Percentiles rank a stretch among this genome's conserved stretches.
phyloP scores from a whole-genome alignment of 2,329 filamentous ascomycete genomes.

The Hypoxylon sp. region DNA sequence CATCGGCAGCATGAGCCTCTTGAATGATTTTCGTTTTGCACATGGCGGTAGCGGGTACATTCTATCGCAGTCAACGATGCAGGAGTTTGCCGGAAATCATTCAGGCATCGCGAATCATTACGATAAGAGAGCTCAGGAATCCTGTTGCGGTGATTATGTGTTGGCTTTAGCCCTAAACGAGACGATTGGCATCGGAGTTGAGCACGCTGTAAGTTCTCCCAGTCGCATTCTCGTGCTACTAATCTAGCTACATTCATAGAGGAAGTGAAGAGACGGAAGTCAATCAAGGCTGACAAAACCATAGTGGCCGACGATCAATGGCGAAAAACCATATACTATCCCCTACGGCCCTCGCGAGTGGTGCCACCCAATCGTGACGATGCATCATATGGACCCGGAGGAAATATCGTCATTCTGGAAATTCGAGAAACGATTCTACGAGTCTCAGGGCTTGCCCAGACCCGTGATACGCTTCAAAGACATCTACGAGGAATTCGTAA shows the following conservation, averaged over 20 bases:
- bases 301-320: slow-evolving; percentile 67
- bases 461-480: slow-evolving; percentile 61
- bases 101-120: slow-evolving; percentile 61
- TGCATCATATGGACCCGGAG: slow-evolving; percentile 67
- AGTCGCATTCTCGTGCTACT: neutral
- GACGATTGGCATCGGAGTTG: slow-evolving; percentile 57
- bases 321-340: slow-evolving; percentile 67
- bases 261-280: neutral
- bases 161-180: slow-evolving; percentile 62
- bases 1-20: slow-evolving; percentile 63
- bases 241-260: neutral
- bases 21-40: slow-evolving; percentile 61
- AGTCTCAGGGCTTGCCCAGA: slow-evolving; percentile 39
- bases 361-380: slow-evolving; percentile 69
- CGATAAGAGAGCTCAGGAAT: slow-evolving; percentile 57
- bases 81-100: slow-evolving; percentile 58
- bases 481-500: slow-evolving; percentile 62
- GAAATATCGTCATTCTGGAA: slow-evolving; percentile 65
- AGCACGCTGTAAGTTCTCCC: slow-evolving; percentile 57
- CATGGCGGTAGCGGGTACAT: slow-evolving; percentile 70
- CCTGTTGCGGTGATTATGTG: slow-evolving; percentile 67
- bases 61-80: slow-evolving; percentile 66
- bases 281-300: slow-evolving; percentile 18
- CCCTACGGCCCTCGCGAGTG: slow-evolving; percentile 62
- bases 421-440: slow-evolving; percentile 61